A percentile compares a stretch with the other conserved stretches of the same genome.
Conservation (phyloP, 2,329 filamentous ascomycete genomes). For the Eutypa lata region DNA sequence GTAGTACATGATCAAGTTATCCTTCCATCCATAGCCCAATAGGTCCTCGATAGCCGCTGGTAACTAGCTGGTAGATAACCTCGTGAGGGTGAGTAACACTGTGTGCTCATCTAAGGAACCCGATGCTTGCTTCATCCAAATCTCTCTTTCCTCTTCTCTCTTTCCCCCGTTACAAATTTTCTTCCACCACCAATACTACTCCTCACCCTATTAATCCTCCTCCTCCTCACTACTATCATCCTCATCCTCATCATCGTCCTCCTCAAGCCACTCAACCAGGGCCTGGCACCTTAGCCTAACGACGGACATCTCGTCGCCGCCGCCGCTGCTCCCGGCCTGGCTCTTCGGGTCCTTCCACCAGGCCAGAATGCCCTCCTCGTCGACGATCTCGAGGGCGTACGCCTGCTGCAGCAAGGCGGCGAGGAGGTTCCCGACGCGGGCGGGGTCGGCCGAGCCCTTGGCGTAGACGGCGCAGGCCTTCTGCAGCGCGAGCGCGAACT, state of each 20-base stretch:
- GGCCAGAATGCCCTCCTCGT: constrained; percentile 81
- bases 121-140: too few species aligned
- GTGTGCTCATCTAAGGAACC: too few species aligned
- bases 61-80: too few species aligned
- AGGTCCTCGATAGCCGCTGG: too few species aligned
- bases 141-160: neutral
- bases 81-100: too few species aligned
- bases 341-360: constrained; percentile 83
- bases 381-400: constrained; percentile 78
- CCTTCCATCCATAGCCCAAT: too few species aligned
- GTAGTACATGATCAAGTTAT: too few species aligned
- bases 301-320: constrained; percentile 60
- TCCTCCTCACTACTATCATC: constrained; percentile 15
- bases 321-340: constrained; percentile 42
- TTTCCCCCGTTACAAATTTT: too few species aligned
- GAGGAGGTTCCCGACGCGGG: constrained; percentile 60
- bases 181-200: neutral
- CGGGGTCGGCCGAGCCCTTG: constrained; percentile 47
- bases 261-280: constrained; percentile 80
- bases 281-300: constrained; percentile 72
- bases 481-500: constrained; percentile 80
- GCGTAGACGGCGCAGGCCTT: constrained; percentile 67
- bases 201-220: constrained; percentile 7
- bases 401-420: constrained; percentile 79
- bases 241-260: constrained; percentile 59